Percentiles rank a stretch among this genome's conserved stretches.
Conservation (phyloP, 768 basidiomycete species). For the Cantharellus cinnabarinus region DNA sequence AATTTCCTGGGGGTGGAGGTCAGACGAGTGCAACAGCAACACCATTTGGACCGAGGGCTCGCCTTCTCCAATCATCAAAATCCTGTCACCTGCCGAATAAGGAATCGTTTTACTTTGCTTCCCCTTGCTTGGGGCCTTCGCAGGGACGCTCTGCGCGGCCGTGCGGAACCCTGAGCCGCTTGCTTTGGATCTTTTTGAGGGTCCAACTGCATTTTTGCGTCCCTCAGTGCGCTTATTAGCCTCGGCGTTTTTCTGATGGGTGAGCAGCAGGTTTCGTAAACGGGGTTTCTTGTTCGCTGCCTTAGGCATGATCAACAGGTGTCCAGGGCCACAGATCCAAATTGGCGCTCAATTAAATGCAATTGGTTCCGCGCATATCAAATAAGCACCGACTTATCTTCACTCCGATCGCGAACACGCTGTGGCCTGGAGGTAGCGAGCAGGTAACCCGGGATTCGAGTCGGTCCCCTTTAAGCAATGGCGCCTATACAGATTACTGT, state of each 20-base stretch:
- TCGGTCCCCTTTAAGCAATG: background rate
- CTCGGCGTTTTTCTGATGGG: background rate
- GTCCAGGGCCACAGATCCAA: too few species aligned
- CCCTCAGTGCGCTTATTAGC: background rate
- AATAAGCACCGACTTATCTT: too few species aligned
- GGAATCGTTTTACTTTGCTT: constrained; percentile 27
- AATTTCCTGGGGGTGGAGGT: constrained; percentile 28
- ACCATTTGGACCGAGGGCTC: background rate
- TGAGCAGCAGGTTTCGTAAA: background rate
- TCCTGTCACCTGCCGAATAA: constrained; percentile 40
- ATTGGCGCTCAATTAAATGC: too few species aligned
- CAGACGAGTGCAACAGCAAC: background rate
- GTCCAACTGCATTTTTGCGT: background rate
- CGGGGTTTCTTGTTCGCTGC: background rate
- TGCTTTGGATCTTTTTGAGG: background rate
- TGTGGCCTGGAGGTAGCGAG: too few species aligned
- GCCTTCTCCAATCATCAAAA: constrained; percentile 73
- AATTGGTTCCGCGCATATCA: too few species aligned
- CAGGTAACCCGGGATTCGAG: too few species aligned
- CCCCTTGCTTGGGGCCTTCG: too few species aligned
- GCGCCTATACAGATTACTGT: constrained; percentile 66
- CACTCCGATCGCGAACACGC: too few species aligned
- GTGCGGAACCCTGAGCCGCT: background rate
- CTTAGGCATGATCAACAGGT: background rate
- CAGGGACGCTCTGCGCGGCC: background rate